Conservation (phyloP, 2,329 filamentous ascomycete species). For the Leptographium radiaticola region DNA sequence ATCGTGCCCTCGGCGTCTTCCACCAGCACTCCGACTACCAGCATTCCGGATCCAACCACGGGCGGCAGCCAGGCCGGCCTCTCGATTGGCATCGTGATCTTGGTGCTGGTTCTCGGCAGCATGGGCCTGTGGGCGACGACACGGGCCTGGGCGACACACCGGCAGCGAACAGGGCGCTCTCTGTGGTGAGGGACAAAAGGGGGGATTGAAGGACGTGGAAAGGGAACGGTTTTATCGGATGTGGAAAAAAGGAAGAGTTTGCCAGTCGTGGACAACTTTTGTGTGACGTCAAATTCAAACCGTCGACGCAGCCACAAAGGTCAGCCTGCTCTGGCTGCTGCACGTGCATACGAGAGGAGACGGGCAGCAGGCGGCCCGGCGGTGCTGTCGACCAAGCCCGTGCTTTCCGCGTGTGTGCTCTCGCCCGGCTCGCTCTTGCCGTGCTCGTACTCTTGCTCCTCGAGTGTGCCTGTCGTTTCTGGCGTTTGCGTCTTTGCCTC, state of each 20-base stretch:
- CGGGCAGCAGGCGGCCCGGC: no score
- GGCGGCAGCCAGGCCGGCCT: constrained; percentile 4
- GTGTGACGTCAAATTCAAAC: no score
- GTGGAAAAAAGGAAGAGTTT: no score
- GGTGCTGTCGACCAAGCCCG: no score
- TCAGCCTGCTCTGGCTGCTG: neutral
- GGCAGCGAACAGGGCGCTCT: neutral
- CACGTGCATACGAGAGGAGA: neutral
- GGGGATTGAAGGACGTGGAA: neutral
- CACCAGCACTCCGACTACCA: neutral
- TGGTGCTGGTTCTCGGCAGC: constrained; percentile 4
- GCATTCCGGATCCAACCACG: neutral
- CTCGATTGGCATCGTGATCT: constrained; percentile 5
- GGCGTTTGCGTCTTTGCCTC: no score
- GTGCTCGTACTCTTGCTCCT: neutral
- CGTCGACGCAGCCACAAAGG: no score
- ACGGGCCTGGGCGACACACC: neutral
- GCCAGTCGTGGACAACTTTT: no score
- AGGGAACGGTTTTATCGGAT: no score
- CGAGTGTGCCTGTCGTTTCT: no score
- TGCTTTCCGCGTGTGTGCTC: neutral
- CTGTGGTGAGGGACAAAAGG: neutral
- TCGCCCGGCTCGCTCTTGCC: neutral
- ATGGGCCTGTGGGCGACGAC: constrained; percentile 10
- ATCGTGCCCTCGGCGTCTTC: neutral